Percentiles rank a stretch among this genome's conserved stretches.
Evolutionary conservation across 768 basidiomycete genomes (phyloP).

Genomic region (Suillus hirtellus): DNA sequence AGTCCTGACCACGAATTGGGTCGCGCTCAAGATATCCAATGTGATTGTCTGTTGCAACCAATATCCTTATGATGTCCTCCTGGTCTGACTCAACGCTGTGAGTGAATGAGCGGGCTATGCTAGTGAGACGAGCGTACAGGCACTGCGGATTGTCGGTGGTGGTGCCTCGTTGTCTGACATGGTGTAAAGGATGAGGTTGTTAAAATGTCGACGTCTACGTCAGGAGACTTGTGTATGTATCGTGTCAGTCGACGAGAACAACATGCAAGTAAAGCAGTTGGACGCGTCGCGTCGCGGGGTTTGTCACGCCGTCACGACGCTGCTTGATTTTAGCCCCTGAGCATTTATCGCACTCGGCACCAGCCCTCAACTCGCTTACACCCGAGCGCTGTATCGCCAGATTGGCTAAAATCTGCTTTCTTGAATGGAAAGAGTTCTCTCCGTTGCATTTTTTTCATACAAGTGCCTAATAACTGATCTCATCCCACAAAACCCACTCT

Average conservation of each 20-base stretch:
- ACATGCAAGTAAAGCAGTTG: not conserved
- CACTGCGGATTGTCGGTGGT: not conserved
- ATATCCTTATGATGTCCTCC: constrained; percentile 74
- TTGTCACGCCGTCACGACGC: constrained; percentile 4
- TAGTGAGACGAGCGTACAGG: constrained; percentile 1
- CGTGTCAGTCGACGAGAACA: not conserved
- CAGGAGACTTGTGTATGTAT: not conserved
- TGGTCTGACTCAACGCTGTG: constrained; percentile 37
- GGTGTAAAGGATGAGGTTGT: not conserved
- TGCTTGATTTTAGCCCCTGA: not conserved
- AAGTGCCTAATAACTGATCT: too few relatives aligned
- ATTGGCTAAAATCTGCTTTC: too few relatives aligned
- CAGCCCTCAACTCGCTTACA: too few relatives aligned
- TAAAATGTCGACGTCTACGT: not conserved
- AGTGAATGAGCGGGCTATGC: not conserved
- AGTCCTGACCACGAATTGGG: constrained; percentile 91
- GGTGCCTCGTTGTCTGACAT: constrained; percentile 5
- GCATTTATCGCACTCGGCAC: too few relatives aligned
- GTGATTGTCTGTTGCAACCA: constrained; percentile 95
- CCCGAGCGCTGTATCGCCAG: too few relatives aligned
- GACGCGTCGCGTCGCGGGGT: constrained; percentile 6
- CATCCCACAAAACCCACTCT: too few relatives aligned
- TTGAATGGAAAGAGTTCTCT: not conserved
- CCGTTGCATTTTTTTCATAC: too few relatives aligned
- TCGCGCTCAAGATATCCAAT: constrained; percentile 95